Evolutionary conservation across 1,139 yeast species (phyloP), one percentile per base, ranked within the genome.

Genomic region (Suhomyces chickasaworum): DNA sequence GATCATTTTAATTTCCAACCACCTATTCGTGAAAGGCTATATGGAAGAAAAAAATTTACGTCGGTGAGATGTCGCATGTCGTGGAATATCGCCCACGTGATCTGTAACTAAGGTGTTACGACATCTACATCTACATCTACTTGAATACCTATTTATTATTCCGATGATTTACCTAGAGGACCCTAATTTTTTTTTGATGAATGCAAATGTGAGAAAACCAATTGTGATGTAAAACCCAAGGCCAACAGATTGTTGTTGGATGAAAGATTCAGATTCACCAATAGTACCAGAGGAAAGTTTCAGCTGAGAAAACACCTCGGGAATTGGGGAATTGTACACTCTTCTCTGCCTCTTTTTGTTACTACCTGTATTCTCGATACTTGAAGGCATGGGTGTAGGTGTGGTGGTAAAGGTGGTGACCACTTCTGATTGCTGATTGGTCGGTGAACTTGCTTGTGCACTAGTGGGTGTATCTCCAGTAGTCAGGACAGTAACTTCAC

Each of bases 401-500:
- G 45, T 18, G 1, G 47, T 29, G 3, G 53, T 34, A 8, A 51
- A 44, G 4, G 45, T 36, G n/a, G 27, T 34, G 1, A 23, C 22
- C n/a, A 16, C 25, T 15, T 15, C 12, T 10, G 37, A n/a, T 21
- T 18, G 13, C n/a, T 21, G 27, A 8, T 29, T 29, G 2, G 44
- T 13, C 7, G 46, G 18, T 4, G 45, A 30, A 16, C 43, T 29
- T 13, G 47, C 22, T 44, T 35, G 8, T 52, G 23, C 17, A 53
- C 42, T 2, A 10, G 41, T 41, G 7, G 52, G 27, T 12, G 44
- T 12, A 8, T 21, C 33, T 6, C 39, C 39, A 1, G 53, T 16
- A 4, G 56, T 50, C 43, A 41, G 49, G 2, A 73, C 68, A 7
- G 67, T 56, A 21, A 83, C 70, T 42, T 76, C 69, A 4, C 89